Evolutionary conservation across 129 eudicot genomes (phyloP).

Genomic region (Flaveria brownii): DNA sequence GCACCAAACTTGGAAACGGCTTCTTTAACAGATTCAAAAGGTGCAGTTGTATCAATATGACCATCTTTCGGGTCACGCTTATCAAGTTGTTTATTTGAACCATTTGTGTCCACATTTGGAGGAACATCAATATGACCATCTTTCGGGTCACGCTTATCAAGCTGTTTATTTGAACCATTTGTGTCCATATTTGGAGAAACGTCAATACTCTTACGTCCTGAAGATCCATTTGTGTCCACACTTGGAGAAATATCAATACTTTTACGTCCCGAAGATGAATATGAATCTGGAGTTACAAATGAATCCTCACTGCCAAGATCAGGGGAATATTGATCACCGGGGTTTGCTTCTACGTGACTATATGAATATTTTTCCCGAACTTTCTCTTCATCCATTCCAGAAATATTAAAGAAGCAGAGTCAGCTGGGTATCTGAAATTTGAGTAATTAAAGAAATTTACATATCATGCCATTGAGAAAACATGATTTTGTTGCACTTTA

Average conservation of each 20-base stretch:
- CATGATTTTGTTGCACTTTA: not conserved
- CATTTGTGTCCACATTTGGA: conserved; percentile 14
- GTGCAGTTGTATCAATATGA: conserved; percentile 67
- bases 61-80: conserved; percentile 23
- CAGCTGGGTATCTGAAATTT: conserved; percentile 33
- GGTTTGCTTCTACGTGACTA: conserved; percentile 18
- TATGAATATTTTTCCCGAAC: conserved; percentile 21
- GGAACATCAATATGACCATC: conserved; percentile 17
- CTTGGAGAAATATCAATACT: conserved; percentile 17
- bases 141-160: conserved; percentile 24
- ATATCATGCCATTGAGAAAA: not conserved
- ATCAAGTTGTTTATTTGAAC: conserved; percentile 26
- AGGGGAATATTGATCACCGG: conserved; percentile 32
- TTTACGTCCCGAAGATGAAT: conserved; percentile 37
- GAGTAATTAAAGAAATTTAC: not conserved
- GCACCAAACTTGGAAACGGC: conserved; percentile 85
- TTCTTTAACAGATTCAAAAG: conserved; percentile 77
- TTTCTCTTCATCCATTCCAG: conserved; percentile 59
- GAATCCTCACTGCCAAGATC: conserved; percentile 24
- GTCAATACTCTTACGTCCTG: not conserved
- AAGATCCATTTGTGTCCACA: not conserved
- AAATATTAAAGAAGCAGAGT: conserved; percentile 30
- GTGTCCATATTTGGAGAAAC: conserved; percentile 6
- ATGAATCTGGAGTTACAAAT: conserved; percentile 35
- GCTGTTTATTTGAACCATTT: conserved; percentile 21